These are phyloP conservation scores for Daldinia decipiens DNA, from an alignment of 495 filamentous ascomycete species.

Conservation along the genomic window DNA sequence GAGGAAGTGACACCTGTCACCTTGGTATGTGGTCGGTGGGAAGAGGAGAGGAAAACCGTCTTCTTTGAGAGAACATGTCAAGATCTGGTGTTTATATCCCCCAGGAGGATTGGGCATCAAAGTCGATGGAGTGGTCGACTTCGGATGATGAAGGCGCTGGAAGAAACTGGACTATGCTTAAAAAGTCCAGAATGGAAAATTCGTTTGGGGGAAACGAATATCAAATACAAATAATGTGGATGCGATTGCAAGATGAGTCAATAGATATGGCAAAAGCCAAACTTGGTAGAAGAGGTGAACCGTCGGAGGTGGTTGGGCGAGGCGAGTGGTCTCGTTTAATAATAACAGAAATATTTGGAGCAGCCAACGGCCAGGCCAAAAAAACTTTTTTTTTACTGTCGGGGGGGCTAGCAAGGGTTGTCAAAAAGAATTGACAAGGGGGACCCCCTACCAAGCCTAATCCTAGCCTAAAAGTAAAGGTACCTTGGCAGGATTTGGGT, in stretches of 20 bases:
- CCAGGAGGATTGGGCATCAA: conserved; percentile 47
- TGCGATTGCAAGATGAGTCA: conserved; percentile 45
- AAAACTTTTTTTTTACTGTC: conserved; percentile 23
- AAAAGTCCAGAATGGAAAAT: conserved; percentile 42
- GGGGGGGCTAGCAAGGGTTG: conserved; percentile 28
- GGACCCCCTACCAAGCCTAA: conserved; percentile 34
- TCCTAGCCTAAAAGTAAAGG: conserved; percentile 44
- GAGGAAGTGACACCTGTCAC: conserved; percentile 62
- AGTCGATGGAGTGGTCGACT: conserved; percentile 45
- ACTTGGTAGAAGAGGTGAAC: conserved; percentile 41
- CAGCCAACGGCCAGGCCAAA: conserved; percentile 32
- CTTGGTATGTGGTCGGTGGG: conserved; percentile 66
- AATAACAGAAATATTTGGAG: conserved; percentile 43
- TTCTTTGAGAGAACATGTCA: conserved; percentile 64
- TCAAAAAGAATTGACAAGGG: conserved; percentile 22
- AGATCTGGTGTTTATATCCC: conserved; percentile 53
- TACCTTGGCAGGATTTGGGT: conserved; percentile 36
- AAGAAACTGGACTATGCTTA: conserved; percentile 45
- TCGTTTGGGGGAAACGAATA: conserved; percentile 29
- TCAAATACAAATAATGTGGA: conserved; percentile 37
- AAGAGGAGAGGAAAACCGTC: conserved; percentile 61
- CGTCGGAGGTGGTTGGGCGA: conserved; percentile 45
- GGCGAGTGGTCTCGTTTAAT: conserved; percentile 44
- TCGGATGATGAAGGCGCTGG: conserved; percentile 44
- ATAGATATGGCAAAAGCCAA: conserved; percentile 48